Evolutionary conservation across 495 filamentous ascomycete genomes (phyloP).

Genomic region (Xylaria telfairii): DNA sequence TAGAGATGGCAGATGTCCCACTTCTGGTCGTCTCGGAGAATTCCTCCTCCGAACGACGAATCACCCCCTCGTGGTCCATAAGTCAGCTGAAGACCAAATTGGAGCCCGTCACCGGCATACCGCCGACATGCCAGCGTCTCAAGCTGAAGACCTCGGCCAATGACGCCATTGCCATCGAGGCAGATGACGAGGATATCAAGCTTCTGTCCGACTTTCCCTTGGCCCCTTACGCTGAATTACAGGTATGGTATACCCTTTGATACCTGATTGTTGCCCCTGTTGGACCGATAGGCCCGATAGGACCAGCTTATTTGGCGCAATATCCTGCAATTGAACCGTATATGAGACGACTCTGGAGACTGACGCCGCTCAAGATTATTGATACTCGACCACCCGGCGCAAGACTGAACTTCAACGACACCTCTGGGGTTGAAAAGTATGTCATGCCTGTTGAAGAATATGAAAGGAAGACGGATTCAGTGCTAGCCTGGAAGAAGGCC

Average conservation of each 20-base stretch:
- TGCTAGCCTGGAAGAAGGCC: constrained; percentile 90
- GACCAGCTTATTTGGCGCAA: not conserved
- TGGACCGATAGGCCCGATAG: not conserved
- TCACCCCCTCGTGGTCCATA: constrained; percentile 93
- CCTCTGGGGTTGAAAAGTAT: constrained; percentile 84
- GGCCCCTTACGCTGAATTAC: constrained; percentile 74
- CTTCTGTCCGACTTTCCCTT: constrained; percentile 67
- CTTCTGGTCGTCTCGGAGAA: constrained; percentile 82
- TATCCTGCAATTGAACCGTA: not conserved
- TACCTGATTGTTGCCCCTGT: not conserved
- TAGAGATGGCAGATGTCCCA: constrained; percentile 79
- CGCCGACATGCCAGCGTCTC: constrained; percentile 78
- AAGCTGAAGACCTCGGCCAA: constrained; percentile 64
- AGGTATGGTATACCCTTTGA: constrained; percentile 59
- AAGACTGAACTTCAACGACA: constrained; percentile 77
- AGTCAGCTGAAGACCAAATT: constrained; percentile 84
- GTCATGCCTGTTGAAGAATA: constrained; percentile 82
- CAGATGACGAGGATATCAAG: constrained; percentile 70
- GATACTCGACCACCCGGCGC: constrained; percentile 77
- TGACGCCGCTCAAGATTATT: constrained; percentile 63
- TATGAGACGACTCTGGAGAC: not conserved
- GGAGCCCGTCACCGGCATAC: constrained; percentile 91
- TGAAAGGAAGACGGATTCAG: constrained; percentile 80
- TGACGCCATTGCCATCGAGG: constrained; percentile 62
- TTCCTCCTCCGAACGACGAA: constrained; percentile 78